A percentile compares a stretch with the other conserved stretches of the same genome.
These are phyloP conservation scores for Candida tallmaniae DNA, from an alignment of 805 yeast species.

Conservation along the genomic window DNA sequence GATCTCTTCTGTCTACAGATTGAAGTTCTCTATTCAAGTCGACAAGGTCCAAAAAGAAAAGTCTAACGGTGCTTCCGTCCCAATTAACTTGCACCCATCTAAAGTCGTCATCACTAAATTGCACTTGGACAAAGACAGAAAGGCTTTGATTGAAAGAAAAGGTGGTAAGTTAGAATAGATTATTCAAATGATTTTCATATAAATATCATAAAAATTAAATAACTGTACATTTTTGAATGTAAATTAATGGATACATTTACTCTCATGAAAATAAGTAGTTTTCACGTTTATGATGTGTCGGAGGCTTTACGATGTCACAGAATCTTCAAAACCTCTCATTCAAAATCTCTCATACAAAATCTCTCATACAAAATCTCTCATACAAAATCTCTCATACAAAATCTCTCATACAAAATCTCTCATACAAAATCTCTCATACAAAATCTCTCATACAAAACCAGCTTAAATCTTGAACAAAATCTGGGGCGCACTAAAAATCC, in stretches of 20 bases:
- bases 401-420: too few relatives aligned
- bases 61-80: conserved; percentile 96
- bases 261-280: background rate
- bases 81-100: conserved; percentile 96
- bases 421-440: too few relatives aligned
- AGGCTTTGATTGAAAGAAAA: conserved; percentile 94
- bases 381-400: too few relatives aligned
- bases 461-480: too few relatives aligned
- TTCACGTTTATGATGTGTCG: too few relatives aligned
- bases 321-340: too few relatives aligned
- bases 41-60: conserved; percentile 97
- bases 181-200: conserved; percentile 13
- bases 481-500: too few relatives aligned
- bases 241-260: conserved; percentile 5
- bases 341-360: too few relatives aligned
- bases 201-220: conserved; percentile 18
- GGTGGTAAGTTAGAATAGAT: conserved; percentile 92
- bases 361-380: too few relatives aligned
- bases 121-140: conserved; percentile 98
- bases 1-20: conserved; percentile 97
- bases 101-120: conserved; percentile 98
- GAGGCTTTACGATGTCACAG: too few relatives aligned
- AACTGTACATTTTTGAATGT: conserved; percentile 8
- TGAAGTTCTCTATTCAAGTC: conserved; percentile 92
- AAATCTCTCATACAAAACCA: too few relatives aligned